phyloP scores from a whole-genome alignment of 2,329 filamentous ascomycete genomes.

The Fusarium armeniacum region DNA sequence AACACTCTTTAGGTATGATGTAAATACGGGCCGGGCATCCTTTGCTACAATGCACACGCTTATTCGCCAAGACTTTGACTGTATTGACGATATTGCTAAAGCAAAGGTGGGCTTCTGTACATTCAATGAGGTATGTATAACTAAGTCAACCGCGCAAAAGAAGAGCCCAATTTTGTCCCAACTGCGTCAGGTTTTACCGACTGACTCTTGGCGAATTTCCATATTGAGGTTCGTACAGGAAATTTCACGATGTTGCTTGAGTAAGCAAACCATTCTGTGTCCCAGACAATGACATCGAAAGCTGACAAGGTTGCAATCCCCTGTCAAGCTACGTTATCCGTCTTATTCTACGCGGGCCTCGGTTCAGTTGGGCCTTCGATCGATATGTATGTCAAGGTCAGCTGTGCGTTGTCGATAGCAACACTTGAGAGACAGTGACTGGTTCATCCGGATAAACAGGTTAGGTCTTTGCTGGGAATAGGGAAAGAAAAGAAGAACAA shows the following conservation, averaged over 20 bases:
- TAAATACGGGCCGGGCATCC: conserved; percentile 17
- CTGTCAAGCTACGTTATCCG: conserved; percentile 20
- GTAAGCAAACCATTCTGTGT: conserved; percentile 16
- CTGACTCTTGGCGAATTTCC: conserved; percentile 9
- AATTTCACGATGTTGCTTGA: conserved; percentile 18
- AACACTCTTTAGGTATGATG: conserved; percentile 16
- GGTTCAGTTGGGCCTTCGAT: conserved; percentile 9
- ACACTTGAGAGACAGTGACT: not conserved
- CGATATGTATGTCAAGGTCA: conserved; percentile 32
- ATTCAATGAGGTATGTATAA: conserved; percentile 8
- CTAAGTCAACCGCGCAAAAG: not conserved
- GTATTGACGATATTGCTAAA: not conserved
- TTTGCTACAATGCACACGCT: conserved; percentile 1
- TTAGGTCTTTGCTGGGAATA: not conserved
- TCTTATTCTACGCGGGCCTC: conserved; percentile 25
- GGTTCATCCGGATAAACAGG: conserved; percentile 1
- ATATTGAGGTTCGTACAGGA: conserved; percentile 20
- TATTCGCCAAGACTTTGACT: not conserved
- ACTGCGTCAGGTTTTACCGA: conserved; percentile 6
- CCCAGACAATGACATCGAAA: conserved; percentile 2
- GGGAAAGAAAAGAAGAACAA: not conserved
- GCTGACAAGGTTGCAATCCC: conserved; percentile 38
- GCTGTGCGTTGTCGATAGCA: conserved; percentile 1
- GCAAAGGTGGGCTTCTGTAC: conserved; percentile 7
- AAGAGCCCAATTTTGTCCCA: conserved; percentile 1